Percentiles rank a stretch among this genome's conserved stretches.
These are phyloP conservation scores for Sisymbrium altissimum DNA, from an alignment of 345 rosid genomes.

Conservation along the genomic window DNA sequence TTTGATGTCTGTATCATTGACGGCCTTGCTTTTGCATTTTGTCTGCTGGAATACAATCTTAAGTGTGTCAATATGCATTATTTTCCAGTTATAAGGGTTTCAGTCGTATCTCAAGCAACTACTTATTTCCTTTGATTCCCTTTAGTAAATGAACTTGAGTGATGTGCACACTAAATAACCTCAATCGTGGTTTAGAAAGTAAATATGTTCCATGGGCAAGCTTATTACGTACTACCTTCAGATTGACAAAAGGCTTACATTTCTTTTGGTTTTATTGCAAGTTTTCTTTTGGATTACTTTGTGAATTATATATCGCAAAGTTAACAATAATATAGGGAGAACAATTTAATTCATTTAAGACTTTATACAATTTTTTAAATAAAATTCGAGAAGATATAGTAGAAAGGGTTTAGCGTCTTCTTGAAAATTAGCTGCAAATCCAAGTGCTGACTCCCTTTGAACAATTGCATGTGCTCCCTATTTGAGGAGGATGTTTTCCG, in stretches of 20 bases:
- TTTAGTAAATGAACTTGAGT: background rate
- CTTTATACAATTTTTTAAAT: background rate
- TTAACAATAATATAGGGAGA: background rate
- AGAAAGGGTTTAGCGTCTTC: background rate
- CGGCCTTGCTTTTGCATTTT: background rate
- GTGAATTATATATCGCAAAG: background rate
- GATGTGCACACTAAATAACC: background rate
- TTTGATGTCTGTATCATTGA: background rate
- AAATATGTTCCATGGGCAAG: background rate
- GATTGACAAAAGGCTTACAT: background rate
- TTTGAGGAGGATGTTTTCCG: background rate
- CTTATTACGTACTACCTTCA: background rate
- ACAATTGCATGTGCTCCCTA: background rate
- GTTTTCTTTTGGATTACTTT: background rate
- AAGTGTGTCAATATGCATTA: background rate
- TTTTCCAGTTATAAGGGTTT: background rate
- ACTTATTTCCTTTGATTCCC: background rate
- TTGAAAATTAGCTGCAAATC: background rate
- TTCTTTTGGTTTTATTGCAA: background rate
- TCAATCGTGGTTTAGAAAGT: background rate
- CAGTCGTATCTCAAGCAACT: background rate
- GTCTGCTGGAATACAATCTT: background rate
- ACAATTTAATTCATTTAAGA: conserved; percentile 1
- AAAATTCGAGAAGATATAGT: background rate
- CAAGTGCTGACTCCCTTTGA: background rate